A percentile compares a stretch with the other conserved stretches of the same genome.
Evolutionary conservation across 73 alveolate genomes (phyloP).

Genomic region (Paramecium biaurelia): DNA sequence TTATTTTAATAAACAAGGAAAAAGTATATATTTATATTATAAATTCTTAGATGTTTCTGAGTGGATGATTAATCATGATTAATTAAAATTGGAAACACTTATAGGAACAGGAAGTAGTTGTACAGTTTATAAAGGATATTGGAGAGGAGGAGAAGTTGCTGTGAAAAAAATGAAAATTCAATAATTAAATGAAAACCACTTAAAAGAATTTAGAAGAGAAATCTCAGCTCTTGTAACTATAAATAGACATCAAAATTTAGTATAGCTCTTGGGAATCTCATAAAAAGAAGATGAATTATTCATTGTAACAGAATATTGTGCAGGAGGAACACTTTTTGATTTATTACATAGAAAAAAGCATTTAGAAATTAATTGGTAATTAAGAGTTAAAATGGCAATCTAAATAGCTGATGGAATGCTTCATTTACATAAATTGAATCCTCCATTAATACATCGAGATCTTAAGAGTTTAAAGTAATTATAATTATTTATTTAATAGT

Average conservation of each 20-base stretch:
- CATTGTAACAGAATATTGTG: conserved; percentile 95
- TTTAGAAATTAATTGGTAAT: conserved; percentile 80
- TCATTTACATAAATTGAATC: conserved; percentile 84
- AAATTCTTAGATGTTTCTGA: conserved; percentile 8
- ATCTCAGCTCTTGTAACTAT: conserved; percentile 77
- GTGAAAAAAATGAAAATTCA: conserved; percentile 81
- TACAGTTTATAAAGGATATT: conserved; percentile 89
- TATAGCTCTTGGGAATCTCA: conserved; percentile 88
- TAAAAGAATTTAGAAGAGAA: conserved; percentile 92
- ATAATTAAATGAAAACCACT: conserved; percentile 68
- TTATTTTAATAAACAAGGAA: neutral
- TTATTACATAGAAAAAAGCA: conserved; percentile 86
- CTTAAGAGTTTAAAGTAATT: conserved; percentile 87
- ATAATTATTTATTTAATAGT: conserved; percentile 28
- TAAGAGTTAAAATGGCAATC: conserved; percentile 81
- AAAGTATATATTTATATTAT: neutral
- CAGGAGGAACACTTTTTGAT: conserved; percentile 92
- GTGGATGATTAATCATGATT: conserved; percentile 17
- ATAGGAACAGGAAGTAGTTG: conserved; percentile 68
- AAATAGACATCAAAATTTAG: conserved; percentile 87
- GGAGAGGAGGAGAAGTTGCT: conserved; percentile 94
- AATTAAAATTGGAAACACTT: conserved; percentile 14
- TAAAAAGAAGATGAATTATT: conserved; percentile 59
- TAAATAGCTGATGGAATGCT: conserved; percentile 96
- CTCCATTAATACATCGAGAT: conserved; percentile 96